These are phyloP conservation scores for Phalaenopsis aphrodite DNA, from an alignment of 106 monocot species.

Conservation along the genomic window DNA sequence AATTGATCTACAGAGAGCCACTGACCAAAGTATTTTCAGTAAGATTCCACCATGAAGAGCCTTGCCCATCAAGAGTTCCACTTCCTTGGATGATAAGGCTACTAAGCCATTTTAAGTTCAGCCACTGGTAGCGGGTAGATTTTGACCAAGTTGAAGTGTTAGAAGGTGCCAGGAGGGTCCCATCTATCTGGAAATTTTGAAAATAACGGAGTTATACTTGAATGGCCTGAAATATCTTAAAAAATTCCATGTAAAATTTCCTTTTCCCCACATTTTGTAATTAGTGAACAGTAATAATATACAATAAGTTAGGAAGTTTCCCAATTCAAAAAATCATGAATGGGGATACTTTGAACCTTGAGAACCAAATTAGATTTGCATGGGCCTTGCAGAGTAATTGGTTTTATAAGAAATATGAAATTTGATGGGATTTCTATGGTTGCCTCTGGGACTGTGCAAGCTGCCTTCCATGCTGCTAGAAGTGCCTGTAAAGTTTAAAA, in stretches of 20 bases:
- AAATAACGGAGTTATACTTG: not conserved
- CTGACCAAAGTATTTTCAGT: not conserved
- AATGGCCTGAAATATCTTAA: not conserved
- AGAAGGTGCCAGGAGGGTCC: constrained; percentile 34
- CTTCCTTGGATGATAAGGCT: constrained; percentile 34
- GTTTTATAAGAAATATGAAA: constrained; percentile 31
- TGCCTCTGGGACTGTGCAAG: constrained; percentile 25
- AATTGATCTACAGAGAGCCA: too few relatives aligned
- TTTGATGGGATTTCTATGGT: constrained; percentile 31
- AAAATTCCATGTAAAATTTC: too few relatives aligned
- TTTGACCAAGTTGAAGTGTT: constrained; percentile 14
- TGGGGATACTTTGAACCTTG: constrained; percentile 11
- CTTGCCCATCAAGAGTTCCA: constrained; percentile 46
- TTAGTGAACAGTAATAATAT: not conserved
- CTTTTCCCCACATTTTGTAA: too few relatives aligned
- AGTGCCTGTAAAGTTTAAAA: constrained; percentile 25
- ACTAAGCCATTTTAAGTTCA: constrained; percentile 51
- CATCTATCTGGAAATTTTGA: constrained; percentile 38
- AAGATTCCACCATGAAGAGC: constrained; percentile 19
- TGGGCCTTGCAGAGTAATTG: constrained; percentile 39
- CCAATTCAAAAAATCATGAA: not conserved
- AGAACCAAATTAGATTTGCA: constrained; percentile 36
- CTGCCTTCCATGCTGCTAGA: constrained; percentile 38
- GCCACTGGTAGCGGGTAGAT: constrained; percentile 32
- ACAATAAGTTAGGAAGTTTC: not conserved